These are phyloP conservation scores for Nidularia sp. DNA, from an alignment of 768 basidiomycete species.

Conservation along the genomic window DNA sequence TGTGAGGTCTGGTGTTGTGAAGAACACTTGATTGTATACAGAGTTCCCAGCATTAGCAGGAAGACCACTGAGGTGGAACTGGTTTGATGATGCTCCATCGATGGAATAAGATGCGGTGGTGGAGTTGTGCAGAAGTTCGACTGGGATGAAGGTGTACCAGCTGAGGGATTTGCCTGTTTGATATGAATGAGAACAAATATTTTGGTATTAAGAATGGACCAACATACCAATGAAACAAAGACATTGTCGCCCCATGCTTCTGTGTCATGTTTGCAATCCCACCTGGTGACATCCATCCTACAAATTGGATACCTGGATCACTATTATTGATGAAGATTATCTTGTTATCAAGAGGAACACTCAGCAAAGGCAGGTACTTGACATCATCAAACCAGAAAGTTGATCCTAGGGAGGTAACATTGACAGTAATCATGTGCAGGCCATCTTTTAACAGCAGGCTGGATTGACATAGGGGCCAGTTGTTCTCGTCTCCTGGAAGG, in stretches of 20 bases:
- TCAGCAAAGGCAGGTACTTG: constrained; percentile 17
- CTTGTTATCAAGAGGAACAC: constrained; percentile 9
- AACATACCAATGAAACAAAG: constrained; percentile 17
- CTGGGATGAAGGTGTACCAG: constrained; percentile 8
- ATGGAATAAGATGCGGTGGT: constrained; percentile 11
- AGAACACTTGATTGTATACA: constrained; percentile 18
- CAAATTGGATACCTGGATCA: constrained; percentile 15
- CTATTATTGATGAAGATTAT: constrained; percentile 11
- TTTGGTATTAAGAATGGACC: neutral
- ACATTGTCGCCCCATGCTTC: constrained; percentile 7
- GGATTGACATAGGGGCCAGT: constrained; percentile 16
- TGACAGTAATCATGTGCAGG: constrained; percentile 16
- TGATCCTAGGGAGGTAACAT: constrained; percentile 8
- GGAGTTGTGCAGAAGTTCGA: constrained; percentile 2
- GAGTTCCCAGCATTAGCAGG: constrained; percentile 1
- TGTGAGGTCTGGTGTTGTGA: constrained; percentile 13
- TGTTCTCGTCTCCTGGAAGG: constrained; percentile 16
- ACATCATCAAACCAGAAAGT: constrained; percentile 24
- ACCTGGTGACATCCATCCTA: constrained; percentile 14
- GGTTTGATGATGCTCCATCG: constrained; percentile 10
- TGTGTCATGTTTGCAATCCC: constrained; percentile 13
- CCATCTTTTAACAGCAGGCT: constrained; percentile 14
- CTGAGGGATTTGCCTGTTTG: constrained; percentile 7
- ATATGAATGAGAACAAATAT: too few species aligned
- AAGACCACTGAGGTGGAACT: constrained; percentile 16